These are phyloP conservation scores for Clitopilus passeckerianus DNA, from an alignment of 768 basidiomycete species.

Conservation along the genomic window DNA sequence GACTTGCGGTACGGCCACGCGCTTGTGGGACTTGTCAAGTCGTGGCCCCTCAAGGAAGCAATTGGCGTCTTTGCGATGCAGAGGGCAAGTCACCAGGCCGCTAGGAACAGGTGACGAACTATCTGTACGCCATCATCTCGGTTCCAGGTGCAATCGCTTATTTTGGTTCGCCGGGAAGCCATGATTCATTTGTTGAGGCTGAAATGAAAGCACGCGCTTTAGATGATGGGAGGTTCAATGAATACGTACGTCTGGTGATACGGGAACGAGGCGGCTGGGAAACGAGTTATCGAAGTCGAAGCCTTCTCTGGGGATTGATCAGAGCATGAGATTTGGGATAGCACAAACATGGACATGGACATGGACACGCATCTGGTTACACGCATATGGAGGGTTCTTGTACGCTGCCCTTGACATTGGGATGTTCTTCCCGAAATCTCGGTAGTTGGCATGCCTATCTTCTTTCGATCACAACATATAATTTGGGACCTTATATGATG, in stretches of 20 bases:
- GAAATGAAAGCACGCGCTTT: neutral
- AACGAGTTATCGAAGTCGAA: neutral
- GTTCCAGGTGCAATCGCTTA: neutral
- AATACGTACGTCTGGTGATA: neutral
- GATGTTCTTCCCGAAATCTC: no score
- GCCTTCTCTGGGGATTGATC: neutral
- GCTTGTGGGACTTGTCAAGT: constrained; percentile 49
- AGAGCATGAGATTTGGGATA: no score
- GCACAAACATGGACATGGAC: no score
- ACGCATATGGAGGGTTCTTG: no score
- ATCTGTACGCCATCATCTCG: neutral
- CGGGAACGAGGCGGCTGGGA: neutral
- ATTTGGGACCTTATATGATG: neutral
- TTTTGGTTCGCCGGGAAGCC: neutral
- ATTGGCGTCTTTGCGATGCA: neutral
- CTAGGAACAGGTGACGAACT: neutral
- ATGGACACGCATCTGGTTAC: no score
- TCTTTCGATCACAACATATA: neutral
- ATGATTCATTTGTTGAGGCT: neutral
- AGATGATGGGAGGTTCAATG: no score
- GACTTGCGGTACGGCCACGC: constrained; percentile 40
- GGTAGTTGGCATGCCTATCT: no score
- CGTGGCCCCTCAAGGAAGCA: neutral
- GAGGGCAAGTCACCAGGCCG: neutral
- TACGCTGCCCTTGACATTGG: no score